Evolutionary conservation across 345 rosid genomes (phyloP).

Genomic region (Salix exigua): DNA sequence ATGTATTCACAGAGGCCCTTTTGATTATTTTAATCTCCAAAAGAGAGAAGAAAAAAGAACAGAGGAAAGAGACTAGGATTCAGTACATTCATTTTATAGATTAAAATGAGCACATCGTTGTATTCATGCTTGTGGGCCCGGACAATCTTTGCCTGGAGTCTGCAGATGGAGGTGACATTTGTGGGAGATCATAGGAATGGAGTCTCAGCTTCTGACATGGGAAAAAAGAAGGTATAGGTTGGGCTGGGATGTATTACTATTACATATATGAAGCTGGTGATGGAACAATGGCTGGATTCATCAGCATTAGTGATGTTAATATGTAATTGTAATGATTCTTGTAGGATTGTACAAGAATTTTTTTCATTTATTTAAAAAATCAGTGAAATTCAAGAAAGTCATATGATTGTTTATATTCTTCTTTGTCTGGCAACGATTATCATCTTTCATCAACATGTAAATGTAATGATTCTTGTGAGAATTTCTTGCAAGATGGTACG

Average conservation of each 20-base stretch:
- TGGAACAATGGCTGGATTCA: not conserved
- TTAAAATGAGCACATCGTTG: not conserved
- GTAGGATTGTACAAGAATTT: not conserved
- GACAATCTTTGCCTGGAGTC: not conserved
- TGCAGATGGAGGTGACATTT: not conserved
- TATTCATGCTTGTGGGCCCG: not conserved
- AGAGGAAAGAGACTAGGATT: not conserved
- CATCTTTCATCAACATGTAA: not conserved
- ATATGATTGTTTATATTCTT: not conserved
- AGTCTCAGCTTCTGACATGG: not conserved
- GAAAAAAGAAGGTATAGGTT: not conserved
- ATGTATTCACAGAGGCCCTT: constrained; percentile 22
- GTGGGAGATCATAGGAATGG: not conserved
- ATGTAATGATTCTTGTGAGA: not conserved
- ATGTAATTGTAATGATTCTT: not conserved
- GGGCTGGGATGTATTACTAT: not conserved
- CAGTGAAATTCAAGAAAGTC: not conserved
- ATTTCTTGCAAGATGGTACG: not conserved
- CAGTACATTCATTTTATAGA: not conserved
- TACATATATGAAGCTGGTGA: not conserved
- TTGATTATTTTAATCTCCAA: not conserved
- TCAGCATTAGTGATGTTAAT: not conserved
- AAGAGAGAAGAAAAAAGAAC: not conserved
- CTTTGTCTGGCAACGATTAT: too few species aligned
- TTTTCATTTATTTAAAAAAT: not conserved